Conservation (phyloP, 257 asterid genomes). For the Scutellaria barbata region DNA sequence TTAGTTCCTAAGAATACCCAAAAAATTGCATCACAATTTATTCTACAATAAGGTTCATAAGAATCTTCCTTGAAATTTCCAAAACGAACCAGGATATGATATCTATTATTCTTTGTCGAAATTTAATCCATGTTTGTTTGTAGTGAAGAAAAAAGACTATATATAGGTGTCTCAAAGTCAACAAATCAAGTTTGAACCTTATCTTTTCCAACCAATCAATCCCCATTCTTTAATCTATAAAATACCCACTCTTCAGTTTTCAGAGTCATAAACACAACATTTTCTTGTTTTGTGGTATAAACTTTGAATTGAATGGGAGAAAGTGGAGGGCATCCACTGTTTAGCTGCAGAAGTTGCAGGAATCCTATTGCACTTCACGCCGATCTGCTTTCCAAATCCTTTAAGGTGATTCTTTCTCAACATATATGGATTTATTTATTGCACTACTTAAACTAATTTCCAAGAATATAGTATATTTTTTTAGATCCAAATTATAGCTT, state of each 20-base stretch:
- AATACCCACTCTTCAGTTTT: neutral
- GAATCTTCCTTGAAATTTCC: neutral
- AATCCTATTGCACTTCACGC: constrained; percentile 52
- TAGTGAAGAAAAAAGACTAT: neutral
- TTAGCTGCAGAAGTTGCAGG: constrained; percentile 61
- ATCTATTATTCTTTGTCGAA: too few relatives aligned
- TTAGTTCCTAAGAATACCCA: neutral
- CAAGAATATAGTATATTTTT: too few relatives aligned
- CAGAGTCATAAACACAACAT: neutral
- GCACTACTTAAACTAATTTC: too few relatives aligned
- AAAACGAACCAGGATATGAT: too few relatives aligned
- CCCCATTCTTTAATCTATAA: neutral
- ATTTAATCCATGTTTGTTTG: too few relatives aligned
- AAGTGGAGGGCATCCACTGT: constrained; percentile 42
- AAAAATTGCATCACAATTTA: neutral
- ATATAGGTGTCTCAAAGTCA: constrained; percentile 11
- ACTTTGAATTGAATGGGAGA: constrained; percentile 36
- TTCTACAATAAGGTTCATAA: neutral
- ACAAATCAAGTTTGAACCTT: neutral
- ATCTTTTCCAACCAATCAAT: neutral
- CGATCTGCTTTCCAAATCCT: constrained; percentile 55
- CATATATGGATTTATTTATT: too few relatives aligned
- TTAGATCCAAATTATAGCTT: constrained; percentile 1
- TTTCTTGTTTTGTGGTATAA: neutral
- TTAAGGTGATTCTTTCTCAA: constrained; percentile 35